These are phyloP conservation scores for Lactarius evosmus DNA, from an alignment of 768 basidiomycete species.

Conservation along the genomic window DNA sequence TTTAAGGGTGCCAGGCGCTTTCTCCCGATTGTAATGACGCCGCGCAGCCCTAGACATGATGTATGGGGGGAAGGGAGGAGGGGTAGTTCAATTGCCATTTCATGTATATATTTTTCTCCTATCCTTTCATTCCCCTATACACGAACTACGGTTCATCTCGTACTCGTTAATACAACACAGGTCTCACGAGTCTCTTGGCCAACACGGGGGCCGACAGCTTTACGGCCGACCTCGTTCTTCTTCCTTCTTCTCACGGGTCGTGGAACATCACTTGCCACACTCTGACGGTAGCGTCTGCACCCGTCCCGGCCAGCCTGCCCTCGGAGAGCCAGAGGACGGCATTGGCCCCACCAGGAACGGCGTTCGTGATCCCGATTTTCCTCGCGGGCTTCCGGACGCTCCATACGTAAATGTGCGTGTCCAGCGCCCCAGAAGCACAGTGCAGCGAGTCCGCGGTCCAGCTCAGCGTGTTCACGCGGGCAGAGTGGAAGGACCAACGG, in stretches of 20 bases:
- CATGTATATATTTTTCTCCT: too few relatives aligned
- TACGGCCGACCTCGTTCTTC: too few relatives aligned
- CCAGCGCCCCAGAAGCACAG: constrained; percentile 86
- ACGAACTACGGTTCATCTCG: too few relatives aligned
- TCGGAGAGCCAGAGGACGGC: constrained; percentile 71
- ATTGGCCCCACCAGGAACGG: constrained; percentile 80
- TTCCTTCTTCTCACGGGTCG: constrained; percentile 28
- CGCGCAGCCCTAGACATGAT: background rate
- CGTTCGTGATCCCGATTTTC: constrained; percentile 82
- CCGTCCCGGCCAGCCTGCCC: constrained; percentile 59
- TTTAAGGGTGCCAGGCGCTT: background rate
- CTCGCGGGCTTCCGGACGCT: constrained; percentile 65
- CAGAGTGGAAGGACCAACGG: constrained; percentile 85
- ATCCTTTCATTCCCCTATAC: background rate
- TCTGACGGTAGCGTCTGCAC: constrained; percentile 79
- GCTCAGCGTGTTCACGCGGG: constrained; percentile 71
- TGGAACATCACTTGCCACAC: constrained; percentile 61
- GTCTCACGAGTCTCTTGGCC: too few relatives aligned
- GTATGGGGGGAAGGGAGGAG: too few relatives aligned
- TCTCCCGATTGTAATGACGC: background rate
- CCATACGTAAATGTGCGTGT: constrained; percentile 90
- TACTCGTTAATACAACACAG: too few relatives aligned
- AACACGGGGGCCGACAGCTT: too few relatives aligned
- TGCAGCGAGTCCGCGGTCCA: constrained; percentile 75
- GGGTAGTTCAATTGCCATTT: background rate